phyloP scores from a whole-genome alignment of 2,329 filamentous ascomycete genomes.

The Juglanconis oblonga region DNA sequence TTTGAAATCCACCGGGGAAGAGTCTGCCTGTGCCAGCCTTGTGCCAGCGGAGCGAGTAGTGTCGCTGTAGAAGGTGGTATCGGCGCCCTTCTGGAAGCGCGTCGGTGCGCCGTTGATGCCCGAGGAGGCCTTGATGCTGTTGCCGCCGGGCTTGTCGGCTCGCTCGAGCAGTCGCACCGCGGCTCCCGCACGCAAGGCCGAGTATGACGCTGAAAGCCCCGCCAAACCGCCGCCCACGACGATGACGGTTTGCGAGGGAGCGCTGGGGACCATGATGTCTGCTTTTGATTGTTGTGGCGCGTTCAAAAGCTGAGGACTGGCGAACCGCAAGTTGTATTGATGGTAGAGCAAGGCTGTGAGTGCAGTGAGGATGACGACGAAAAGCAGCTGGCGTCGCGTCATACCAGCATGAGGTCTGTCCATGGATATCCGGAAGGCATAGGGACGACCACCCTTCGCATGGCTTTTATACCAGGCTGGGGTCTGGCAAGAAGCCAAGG shows the following conservation, averaged over 20 bases:
- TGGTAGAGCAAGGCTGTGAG: slow-evolving; percentile 12
- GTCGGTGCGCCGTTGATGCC: slow-evolving; percentile 64
- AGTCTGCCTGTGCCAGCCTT: slow-evolving; percentile 30
- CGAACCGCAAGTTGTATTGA: neutral
- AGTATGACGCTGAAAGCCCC: slow-evolving; percentile 57
- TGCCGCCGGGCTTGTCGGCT: slow-evolving; percentile 57
- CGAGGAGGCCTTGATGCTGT: slow-evolving; percentile 65
- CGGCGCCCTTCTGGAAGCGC: slow-evolving; percentile 46
- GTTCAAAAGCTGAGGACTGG: neutral
- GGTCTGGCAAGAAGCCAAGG: neutral
- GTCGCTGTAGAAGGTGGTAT: slow-evolving; percentile 48
- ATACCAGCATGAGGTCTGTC: slow-evolving; percentile 17
- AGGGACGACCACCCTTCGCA: neutral
- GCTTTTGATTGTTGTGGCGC: neutral
- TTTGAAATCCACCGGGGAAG: slow-evolving; percentile 13
- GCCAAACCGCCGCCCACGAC: slow-evolving; percentile 65
- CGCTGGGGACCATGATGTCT: slow-evolving; percentile 13
- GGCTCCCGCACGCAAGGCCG: slow-evolving; percentile 50
- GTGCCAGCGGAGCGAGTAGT: slow-evolving; percentile 55
- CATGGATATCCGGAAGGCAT: neutral
- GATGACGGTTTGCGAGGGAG: slow-evolving; percentile 41
- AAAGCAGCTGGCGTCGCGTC: slow-evolving; percentile 21
- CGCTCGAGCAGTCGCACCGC: slow-evolving; percentile 59
- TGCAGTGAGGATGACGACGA: slow-evolving; percentile 9
- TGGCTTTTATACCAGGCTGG: neutral